These are phyloP conservation scores for Hura crepitans DNA, from an alignment of 441 rosid genomes.

Conservation along the genomic window DNA sequence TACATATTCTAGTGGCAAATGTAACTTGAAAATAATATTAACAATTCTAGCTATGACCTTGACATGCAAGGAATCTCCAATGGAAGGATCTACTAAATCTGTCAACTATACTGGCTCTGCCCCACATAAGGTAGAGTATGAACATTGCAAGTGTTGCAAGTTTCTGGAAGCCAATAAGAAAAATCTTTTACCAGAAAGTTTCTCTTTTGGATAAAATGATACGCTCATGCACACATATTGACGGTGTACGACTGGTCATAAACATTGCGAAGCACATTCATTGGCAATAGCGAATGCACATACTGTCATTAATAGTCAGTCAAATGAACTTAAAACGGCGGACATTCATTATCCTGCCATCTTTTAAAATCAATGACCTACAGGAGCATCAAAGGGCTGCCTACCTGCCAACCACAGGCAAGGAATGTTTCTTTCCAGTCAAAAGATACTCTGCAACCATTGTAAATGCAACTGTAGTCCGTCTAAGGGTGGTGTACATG, in stretches of 20 bases:
- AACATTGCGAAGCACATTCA: neutral
- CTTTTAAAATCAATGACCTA: neutral
- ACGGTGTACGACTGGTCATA: neutral
- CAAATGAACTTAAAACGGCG: neutral
- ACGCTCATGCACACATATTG: neutral
- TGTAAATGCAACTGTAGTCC: constrained; percentile 88
- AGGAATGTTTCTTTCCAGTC: constrained; percentile 65
- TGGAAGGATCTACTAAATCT: neutral
- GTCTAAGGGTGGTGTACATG: constrained; percentile 92
- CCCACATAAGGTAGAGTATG: neutral
- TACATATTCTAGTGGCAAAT: too few relatives aligned
- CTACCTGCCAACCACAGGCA: constrained; percentile 73
- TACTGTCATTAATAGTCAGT: neutral
- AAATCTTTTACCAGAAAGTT: neutral
- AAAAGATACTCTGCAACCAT: constrained; percentile 77
- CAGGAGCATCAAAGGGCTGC: constrained; percentile 17
- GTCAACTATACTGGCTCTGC: neutral
- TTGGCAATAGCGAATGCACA: neutral
- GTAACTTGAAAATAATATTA: neutral
- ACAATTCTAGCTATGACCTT: neutral
- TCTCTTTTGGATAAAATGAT: neutral
- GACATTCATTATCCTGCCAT: neutral
- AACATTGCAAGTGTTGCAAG: neutral
- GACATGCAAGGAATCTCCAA: neutral
- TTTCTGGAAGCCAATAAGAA: neutral